Evolutionary conservation across 2,329 filamentous ascomycete species (phyloP).

Genomic region (Colletotrichum tabaci): DNA sequence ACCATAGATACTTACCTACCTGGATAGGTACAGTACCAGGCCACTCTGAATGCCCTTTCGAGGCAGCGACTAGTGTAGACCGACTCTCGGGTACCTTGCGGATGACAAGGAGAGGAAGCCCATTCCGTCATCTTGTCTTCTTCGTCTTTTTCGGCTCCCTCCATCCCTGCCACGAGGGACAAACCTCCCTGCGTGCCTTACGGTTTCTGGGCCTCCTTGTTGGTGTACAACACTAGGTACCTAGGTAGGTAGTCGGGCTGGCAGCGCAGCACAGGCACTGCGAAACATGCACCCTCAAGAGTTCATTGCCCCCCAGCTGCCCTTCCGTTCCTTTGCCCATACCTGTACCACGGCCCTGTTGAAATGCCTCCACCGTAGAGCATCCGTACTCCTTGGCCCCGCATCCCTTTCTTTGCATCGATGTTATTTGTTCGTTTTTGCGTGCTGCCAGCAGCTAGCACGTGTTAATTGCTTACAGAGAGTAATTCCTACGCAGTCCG

Average conservation of each 20-base stretch:
- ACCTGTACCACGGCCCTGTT: too few species aligned
- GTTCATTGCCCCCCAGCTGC: slow-evolving; percentile 5
- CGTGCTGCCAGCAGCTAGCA: slow-evolving; percentile 20
- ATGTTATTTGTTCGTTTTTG: slow-evolving; percentile 21
- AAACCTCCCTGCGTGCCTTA: slow-evolving; percentile 24
- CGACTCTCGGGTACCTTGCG: not conserved
- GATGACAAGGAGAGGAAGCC: not conserved
- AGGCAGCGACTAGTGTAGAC: slow-evolving; percentile 4
- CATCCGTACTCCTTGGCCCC: not conserved
- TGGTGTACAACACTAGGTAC: not conserved
- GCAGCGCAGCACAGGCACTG: not conserved
- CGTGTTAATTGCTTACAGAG: slow-evolving; percentile 12
- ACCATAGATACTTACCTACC: too few species aligned
- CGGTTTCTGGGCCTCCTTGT: slow-evolving; percentile 7
- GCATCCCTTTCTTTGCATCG: slow-evolving; percentile 6
- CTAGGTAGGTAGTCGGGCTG: too few species aligned
- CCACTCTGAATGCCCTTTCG: too few species aligned
- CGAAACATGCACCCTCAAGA: not conserved
- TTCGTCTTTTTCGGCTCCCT: not conserved
- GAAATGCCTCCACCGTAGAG: not conserved
- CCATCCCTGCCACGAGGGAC: slow-evolving; percentile 14
- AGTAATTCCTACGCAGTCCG: too few species aligned
- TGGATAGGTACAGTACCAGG: too few species aligned
- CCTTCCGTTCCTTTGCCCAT: slow-evolving; percentile 6
- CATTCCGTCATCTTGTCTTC: not conserved